phyloP scores from a whole-genome alignment of 208 protist species.

The Crithidia sp. region DNA sequence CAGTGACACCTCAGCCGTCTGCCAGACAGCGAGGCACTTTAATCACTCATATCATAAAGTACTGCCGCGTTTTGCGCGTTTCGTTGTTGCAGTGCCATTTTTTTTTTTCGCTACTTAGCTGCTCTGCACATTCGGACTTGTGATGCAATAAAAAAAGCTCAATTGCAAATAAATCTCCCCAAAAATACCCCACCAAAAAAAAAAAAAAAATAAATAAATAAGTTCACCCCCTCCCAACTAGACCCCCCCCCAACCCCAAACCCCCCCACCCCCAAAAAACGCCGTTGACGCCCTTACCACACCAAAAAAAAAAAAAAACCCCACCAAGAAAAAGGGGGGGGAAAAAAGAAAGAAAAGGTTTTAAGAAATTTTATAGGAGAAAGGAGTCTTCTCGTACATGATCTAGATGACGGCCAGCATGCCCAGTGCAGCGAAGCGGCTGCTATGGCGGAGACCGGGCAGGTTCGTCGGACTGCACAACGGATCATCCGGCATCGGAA shows the following conservation, averaged over 20 bases:
- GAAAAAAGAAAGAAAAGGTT: constrained; percentile 82
- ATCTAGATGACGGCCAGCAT: constrained; percentile 76
- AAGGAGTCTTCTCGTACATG: constrained; percentile 81
- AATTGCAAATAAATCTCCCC: too few relatives aligned
- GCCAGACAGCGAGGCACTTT: too few relatives aligned
- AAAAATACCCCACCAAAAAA: background rate
- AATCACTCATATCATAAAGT: too few relatives aligned
- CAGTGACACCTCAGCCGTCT: too few relatives aligned
- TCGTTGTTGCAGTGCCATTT: too few relatives aligned
- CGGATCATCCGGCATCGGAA: constrained; percentile 86
- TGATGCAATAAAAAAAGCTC: too few relatives aligned
- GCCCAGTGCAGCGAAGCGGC: constrained; percentile 60
- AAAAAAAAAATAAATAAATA: constrained; percentile 62
- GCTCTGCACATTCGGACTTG: too few relatives aligned
- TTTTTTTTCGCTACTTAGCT: too few relatives aligned
- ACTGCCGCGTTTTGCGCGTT: too few relatives aligned
- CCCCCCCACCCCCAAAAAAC: constrained; percentile 88
- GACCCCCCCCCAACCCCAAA: constrained; percentile 90
- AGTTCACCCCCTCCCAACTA: constrained; percentile 88
- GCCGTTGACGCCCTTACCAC: constrained; percentile 91
- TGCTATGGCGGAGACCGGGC: constrained; percentile 63
- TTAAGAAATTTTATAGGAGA: constrained; percentile 84
- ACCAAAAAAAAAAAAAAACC: constrained; percentile 83
- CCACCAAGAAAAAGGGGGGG: constrained; percentile 81
- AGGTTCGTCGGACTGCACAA: constrained; percentile 62